Conservation (phyloP, 225 moss, liverwort and hornwort genomes). For the Sphagnum contortum region DNA sequence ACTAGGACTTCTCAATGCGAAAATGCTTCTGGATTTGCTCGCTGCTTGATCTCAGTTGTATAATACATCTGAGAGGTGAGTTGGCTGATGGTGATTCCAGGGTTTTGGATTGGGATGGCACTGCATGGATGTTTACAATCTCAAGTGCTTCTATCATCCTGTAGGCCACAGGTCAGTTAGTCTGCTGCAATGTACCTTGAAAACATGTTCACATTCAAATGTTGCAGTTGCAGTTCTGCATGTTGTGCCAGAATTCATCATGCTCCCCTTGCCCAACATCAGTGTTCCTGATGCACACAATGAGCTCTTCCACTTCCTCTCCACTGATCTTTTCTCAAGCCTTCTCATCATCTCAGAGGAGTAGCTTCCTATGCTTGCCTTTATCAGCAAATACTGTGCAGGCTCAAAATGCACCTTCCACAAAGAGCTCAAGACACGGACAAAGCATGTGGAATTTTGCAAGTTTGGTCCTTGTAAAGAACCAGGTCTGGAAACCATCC, state of each 20-base stretch:
- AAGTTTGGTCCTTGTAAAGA: conserved; percentile 20
- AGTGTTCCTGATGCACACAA: conserved; percentile 11
- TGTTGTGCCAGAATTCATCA: conserved; percentile 18
- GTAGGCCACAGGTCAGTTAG: conserved; percentile 25
- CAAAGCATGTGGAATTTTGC: conserved; percentile 6
- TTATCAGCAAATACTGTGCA: conserved; percentile 11
- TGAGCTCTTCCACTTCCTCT: conserved; percentile 18
- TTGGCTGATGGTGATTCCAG: no score
- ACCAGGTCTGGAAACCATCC: background rate
- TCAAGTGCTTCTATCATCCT: conserved; percentile 22
- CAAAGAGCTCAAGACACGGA: conserved; percentile 12
- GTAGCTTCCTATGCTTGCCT: conserved; percentile 16
- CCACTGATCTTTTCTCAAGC: conserved; percentile 11
- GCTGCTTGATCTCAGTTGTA: no score
- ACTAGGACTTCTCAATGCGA: no score
- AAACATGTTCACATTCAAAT: background rate
- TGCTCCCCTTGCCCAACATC: conserved; percentile 4
- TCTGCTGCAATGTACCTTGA: background rate
- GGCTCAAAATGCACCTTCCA: conserved; percentile 10
- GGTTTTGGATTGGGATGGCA: conserved; percentile 11
- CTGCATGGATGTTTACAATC: conserved; percentile 19
- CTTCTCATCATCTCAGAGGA: conserved; percentile 20
- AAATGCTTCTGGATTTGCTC: no score
- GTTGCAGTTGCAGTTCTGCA: conserved; percentile 11
- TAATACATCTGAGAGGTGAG: no score